Evolutionary conservation across 108 stramenopile species (phyloP), one percentile per base, ranked within the genome.

Genomic region (Schizochytrium sp.): DNA sequence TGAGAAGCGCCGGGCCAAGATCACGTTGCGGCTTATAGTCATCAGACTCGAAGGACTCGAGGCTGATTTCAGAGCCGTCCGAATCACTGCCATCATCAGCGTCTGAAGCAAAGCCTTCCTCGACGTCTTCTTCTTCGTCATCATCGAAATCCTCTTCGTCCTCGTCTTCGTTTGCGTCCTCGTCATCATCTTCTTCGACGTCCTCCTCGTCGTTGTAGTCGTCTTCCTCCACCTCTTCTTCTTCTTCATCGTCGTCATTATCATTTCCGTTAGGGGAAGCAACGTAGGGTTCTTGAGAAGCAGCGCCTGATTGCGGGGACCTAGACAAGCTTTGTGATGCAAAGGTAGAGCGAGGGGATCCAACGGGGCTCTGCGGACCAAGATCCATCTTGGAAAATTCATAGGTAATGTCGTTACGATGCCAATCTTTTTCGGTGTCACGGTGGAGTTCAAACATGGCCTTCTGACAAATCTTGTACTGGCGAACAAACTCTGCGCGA

Each of bases 61-160:
- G 64, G 3, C 64, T 69, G 64, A 69, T 69, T 44, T 69, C 64
- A 44, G 64, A 69, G 10, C 42, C 64, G 28, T 69, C 64, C 7
- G 64, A 69, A 44, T 69, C 64, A 3, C 64, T 69, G 28, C 44
- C 64, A 1, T 69, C 19, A 0, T 69, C 64, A 7, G 28, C 64
- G 28, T 69, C 64, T 44, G 64, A 69, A 44, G 64, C 64, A 69
- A 69, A 69, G 12, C 64, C 64, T 69, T 69, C 64, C 28, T 69
- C 64, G 28, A 69, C 57, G 13, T 58, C 57, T 10, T 58, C 17
- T 17, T 58, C 57, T 10, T 58, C 57, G 57, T 17, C 57, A 17
- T 58, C 17, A 15, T 58, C 57, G 57, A 10, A 10, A 17, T 58
- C 17, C 57, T 58, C 57, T 17, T 58, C 57, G 13, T 58, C 57